Base-by-base conservation (phyloP, 495 filamentous ascomycete species). In the Rhizodiscina lignyota region DNA sequence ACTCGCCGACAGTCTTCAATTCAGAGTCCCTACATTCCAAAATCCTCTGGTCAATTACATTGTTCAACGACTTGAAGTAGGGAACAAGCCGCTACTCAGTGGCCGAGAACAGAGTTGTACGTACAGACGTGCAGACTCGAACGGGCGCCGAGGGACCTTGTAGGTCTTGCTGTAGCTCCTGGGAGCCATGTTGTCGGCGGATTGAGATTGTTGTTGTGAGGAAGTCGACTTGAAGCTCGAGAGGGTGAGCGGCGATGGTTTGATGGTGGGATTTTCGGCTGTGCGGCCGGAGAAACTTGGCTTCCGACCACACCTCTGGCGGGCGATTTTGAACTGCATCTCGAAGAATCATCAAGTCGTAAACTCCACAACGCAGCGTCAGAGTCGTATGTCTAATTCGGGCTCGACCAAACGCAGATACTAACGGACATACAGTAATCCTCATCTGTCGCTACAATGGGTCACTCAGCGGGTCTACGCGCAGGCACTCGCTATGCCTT, bases 51-150 rank as follows among this genome's bases (percentile, higher is more conserved):
- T 35, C 33, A 20, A 70, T 66, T 29, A 43, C 47, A 59, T 51
- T 68, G 29, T 32, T 76, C 62, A 67, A 77, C 83, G 89, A 93
- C 87, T 59, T 94, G 67, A 86, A 70, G 72, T n/a, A 80, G 80
- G 85, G 84, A 67, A 32, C 87, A 83, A 79, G 87, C 89, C 92
- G 84, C 56, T 70, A 69, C 72, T 87, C 75, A 94, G 82, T 96
- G 89, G 87, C 77, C 83, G 76, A 36, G 35, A 32, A 34, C 35
- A 31, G 13, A 72, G 70, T 67, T 63, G 59, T 69, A 83, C 85
- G 79, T 73, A 96, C 89, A 97, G 75, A 78, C 89, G 91, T 63
- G 89, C 89, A 58, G 84, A 87, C 80, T 97, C 89, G 74, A 91
- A 97, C 51, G 89, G 60, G 39, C 74, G 71, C 59, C 73, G 67